Base-by-base conservation (phyloP, 2,329 filamentous ascomycete genomes). In the Exophiala viscosa region DNA sequence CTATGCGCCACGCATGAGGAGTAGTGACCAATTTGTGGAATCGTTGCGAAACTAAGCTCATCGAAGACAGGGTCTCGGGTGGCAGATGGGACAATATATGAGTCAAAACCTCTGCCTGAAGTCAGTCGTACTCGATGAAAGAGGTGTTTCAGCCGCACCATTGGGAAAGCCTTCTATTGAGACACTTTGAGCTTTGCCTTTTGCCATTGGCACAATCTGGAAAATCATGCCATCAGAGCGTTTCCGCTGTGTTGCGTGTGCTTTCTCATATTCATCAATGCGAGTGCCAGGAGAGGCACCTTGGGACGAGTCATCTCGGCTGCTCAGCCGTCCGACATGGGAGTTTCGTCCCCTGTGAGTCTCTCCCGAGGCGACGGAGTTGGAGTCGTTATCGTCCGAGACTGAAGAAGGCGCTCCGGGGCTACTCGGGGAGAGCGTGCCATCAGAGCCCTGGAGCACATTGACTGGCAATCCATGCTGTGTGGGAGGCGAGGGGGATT, bases 1-100 rank as follows among this genome's bases (percentile, higher is more conserved):
- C 92, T 67, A 90, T 88, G 58, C 90, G 84, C 92, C 92, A 97
- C 6, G 90, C 90, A 71, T 96, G 90, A 13, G 91, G 89, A 1
- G 88, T 92, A 3, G 90, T 96, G 50, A 97, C 87, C 36, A 97
- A 77, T 47, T 80, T 79, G 69, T 95, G 88, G 67, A 97, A 95
- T 49, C 88, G 87, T 64, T 85, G 88, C 32, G 89, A 96, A 28
- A 97, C 90, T 45, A 95, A 79, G 14, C 90, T 86, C 9, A 96
- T 86, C 8, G 86, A 82, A 14, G 86, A 84, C 62, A 97, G 82
- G 18, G 92, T 90, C 58, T 88, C 83, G 8, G 91, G 90, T 46
- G 91, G 86, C 47, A 99, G 77, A 73, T 97, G 88, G 35, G 93
- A 96, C 52, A 97, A 74, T 31, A 95, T 85, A 65, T 96, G 90